phyloP scores from a whole-genome alignment of 345 rosid genomes.

The Iberis pinnata region DNA sequence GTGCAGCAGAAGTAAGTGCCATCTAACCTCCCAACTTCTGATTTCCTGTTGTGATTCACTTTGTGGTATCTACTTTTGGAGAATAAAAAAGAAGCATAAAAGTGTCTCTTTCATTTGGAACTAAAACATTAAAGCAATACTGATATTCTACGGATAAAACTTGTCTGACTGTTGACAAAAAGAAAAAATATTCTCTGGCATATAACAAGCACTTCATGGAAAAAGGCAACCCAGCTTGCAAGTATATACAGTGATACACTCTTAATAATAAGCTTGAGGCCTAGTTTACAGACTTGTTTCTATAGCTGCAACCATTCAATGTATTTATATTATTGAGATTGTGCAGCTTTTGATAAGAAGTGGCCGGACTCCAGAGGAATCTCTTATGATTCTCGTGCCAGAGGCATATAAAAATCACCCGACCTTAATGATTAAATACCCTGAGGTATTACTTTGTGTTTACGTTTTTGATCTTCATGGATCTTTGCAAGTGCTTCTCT shows the following conservation, averaged over 20 bases:
- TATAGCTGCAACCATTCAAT: conserved; percentile 1
- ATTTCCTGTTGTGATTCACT: conserved; percentile 14
- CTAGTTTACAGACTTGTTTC: background rate
- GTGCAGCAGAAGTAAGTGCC: conserved; percentile 85
- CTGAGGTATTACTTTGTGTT: conserved; percentile 57
- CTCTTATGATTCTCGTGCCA: conserved; percentile 95
- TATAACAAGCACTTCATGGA: too few species aligned
- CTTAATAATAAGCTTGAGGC: conserved; percentile 2
- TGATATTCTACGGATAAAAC: conserved; percentile 9
- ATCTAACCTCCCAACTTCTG: conserved; percentile 4
- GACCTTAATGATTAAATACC: conserved; percentile 73
- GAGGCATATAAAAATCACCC: conserved; percentile 99
- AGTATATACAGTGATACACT: background rate
- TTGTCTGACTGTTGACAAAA: background rate
- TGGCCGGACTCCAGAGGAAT: conserved; percentile 89
- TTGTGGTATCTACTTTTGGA: conserved; percentile 7
- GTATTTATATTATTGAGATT: conserved; percentile 15
- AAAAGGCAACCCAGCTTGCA: background rate
- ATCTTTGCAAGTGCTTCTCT: conserved; percentile 16
- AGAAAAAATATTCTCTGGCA: background rate
- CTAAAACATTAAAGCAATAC: conserved; percentile 8
- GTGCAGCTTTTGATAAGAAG: conserved; percentile 87
- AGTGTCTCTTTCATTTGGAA: conserved; percentile 8
- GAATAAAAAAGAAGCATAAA: conserved; percentile 4
- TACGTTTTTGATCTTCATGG: conserved; percentile 1